phyloP scores from a whole-genome alignment of 2,329 filamentous ascomycete species.

The Scolecobasidium constrictum region DNA sequence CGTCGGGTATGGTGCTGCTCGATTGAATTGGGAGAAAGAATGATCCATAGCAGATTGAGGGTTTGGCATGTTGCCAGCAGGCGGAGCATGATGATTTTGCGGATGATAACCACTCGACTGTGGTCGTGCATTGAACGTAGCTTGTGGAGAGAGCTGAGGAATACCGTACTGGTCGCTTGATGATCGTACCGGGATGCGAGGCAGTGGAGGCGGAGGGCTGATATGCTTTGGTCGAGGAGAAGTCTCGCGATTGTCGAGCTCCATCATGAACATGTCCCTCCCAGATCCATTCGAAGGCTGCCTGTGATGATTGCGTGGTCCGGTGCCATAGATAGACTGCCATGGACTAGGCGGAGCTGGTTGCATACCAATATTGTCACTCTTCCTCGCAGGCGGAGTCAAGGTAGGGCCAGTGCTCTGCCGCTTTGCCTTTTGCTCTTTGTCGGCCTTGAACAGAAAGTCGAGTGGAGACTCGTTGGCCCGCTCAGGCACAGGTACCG shows the following conservation, averaged over 20 bases:
- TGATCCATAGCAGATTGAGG: background rate
- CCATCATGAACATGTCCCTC: slow-evolving; percentile 53
- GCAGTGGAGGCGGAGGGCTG: slow-evolving; percentile 1
- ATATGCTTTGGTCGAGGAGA: background rate
- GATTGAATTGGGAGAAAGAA: slow-evolving; percentile 3
- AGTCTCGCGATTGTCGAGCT: slow-evolving; percentile 45
- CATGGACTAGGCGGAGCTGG: slow-evolving; percentile 17
- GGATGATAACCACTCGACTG: background rate
- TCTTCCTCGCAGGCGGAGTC: slow-evolving; percentile 12
- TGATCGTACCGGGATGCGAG: background rate
- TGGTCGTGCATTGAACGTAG: background rate
- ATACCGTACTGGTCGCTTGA: background rate
- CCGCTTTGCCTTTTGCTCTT: slow-evolving; percentile 60
- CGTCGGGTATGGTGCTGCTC: background rate
- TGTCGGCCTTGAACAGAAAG: slow-evolving; percentile 79
- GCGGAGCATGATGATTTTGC: background rate
- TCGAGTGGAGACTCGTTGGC: slow-evolving; percentile 65
- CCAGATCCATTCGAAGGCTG: slow-evolving; percentile 35
- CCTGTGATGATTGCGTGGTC: slow-evolving; percentile 27
- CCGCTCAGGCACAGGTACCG: background rate
- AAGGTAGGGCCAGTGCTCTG: slow-evolving; percentile 21
- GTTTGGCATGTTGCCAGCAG: background rate
- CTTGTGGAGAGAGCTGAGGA: background rate
- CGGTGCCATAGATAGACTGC: slow-evolving; percentile 15
- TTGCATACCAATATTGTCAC: slow-evolving; percentile 28